Percentiles rank a stretch among this genome's conserved stretches.
Evolutionary conservation across 305 asterid species (phyloP).

Genomic region (Solanum aculeatissimum): DNA sequence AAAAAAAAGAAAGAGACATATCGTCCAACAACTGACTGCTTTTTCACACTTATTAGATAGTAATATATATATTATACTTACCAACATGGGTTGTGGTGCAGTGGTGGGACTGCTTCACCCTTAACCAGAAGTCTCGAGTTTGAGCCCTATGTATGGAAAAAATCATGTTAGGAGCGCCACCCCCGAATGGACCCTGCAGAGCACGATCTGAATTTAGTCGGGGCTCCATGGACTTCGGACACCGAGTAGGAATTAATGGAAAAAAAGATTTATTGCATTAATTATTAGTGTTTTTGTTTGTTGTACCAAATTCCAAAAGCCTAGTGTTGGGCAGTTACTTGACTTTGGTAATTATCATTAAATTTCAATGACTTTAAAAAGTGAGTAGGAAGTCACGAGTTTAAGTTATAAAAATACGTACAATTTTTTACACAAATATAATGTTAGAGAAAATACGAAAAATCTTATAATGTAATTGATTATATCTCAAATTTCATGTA

Average conservation of each 20-base stretch:
- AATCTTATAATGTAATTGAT: not conserved
- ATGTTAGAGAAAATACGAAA: not conserved
- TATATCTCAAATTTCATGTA: not conserved
- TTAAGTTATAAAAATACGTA: not conserved
- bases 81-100: too few relatives aligned
- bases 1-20: too few relatives aligned
- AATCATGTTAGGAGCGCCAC: too few relatives aligned
- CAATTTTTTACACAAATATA: not conserved
- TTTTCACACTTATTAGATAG: too few relatives aligned
- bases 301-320: not conserved
- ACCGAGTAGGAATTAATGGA: not conserved
- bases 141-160: too few relatives aligned
- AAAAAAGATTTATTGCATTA: not conserved
- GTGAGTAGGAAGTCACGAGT: not conserved
- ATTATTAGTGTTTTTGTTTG: not conserved
- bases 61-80: too few relatives aligned
- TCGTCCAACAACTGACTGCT: too few relatives aligned
- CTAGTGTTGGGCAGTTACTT: not conserved
- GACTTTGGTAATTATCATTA: not conserved
- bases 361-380: not conserved
- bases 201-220: rapidly evolving
- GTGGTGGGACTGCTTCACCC: too few relatives aligned
- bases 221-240: too few relatives aligned
- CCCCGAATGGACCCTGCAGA: too few relatives aligned
- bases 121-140: too few relatives aligned